These are phyloP conservation scores for Penicillium arizonense DNA, from an alignment of 495 filamentous ascomycete genomes.

Conservation along the genomic window DNA sequence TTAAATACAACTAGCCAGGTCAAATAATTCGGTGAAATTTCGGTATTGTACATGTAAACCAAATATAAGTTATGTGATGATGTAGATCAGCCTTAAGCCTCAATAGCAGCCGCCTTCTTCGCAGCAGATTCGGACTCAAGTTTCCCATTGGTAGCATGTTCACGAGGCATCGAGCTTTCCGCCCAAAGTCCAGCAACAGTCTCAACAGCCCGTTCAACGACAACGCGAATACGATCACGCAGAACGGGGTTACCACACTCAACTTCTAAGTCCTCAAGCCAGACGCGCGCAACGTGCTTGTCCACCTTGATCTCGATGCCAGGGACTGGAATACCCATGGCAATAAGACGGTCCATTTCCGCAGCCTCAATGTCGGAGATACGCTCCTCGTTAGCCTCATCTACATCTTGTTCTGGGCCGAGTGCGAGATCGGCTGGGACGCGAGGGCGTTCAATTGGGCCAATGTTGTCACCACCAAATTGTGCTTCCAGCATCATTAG, in stretches of 20 bases:
- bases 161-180: conserved; percentile 24
- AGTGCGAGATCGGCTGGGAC: conserved; percentile 42
- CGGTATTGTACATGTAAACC: conserved; percentile 22
- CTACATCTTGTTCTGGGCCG: conserved; percentile 32
- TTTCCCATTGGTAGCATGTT: conserved; percentile 18
- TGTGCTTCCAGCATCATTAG: conserved; percentile 97
- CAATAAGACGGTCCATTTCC: conserved; percentile 68
- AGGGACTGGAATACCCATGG: conserved; percentile 81
- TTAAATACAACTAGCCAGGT: not conserved
- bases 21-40: conserved; percentile 8
- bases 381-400: conserved; percentile 43
- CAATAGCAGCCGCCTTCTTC: conserved; percentile 25
- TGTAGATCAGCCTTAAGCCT: conserved; percentile 12
- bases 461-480: conserved; percentile 71
- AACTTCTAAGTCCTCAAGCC: conserved; percentile 87
- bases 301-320: conserved; percentile 86
- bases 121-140: conserved; percentile 12
- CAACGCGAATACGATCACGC: conserved; percentile 76
- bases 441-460: conserved; percentile 70
- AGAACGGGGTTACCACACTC: conserved; percentile 75
- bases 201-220: conserved; percentile 91
- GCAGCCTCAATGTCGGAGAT: conserved; percentile 54
- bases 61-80: not conserved
- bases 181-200: conserved; percentile 76
- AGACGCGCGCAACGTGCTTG: conserved; percentile 81